These are phyloP conservation scores for Salmacisia buchloeana DNA, from an alignment of 1,284 basidiomycete species.

Conservation along the genomic window DNA sequence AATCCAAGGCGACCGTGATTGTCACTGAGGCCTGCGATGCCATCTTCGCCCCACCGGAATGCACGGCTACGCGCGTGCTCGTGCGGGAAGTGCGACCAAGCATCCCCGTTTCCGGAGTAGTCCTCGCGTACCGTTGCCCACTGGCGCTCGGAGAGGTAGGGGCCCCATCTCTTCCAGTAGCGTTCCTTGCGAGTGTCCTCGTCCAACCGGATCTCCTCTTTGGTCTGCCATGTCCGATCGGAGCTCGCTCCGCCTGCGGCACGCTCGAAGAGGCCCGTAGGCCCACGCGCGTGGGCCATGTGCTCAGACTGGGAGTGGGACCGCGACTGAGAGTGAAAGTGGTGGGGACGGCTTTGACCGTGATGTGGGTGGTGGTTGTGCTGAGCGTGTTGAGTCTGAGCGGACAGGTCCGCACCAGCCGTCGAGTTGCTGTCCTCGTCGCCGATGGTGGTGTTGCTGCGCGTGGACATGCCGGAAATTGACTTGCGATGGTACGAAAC, in stretches of 20 bases:
- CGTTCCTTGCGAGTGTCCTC: slow-evolving; percentile 64
- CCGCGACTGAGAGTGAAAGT: slow-evolving; percentile 3
- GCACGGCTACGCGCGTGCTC: slow-evolving; percentile 87
- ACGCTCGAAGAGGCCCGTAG: slow-evolving; percentile 23
- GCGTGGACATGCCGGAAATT: slow-evolving; percentile 18
- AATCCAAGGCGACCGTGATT: slow-evolving; percentile 92
- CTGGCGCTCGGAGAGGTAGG: slow-evolving; percentile 91
- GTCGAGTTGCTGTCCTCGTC: slow-evolving; percentile 12
- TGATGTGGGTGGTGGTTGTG: slow-evolving; percentile 18
- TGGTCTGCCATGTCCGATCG: slow-evolving; percentile 25
- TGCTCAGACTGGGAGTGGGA: slow-evolving; percentile 19
- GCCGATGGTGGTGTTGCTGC: slow-evolving; percentile 8
- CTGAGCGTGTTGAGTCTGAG: too few species aligned
- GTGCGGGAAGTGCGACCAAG: slow-evolving; percentile 96
- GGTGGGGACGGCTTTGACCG: slow-evolving; percentile 17
- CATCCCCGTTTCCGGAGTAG: slow-evolving; percentile 91
- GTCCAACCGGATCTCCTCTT: slow-evolving; percentile 53
- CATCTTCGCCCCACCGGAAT: slow-evolving; percentile 98
- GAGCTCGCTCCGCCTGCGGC: slow-evolving; percentile 17
- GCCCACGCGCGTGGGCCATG: slow-evolving; percentile 27
- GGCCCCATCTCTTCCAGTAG: slow-evolving; percentile 98
- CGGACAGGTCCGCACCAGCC: slow-evolving; percentile 18
- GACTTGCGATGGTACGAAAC: slow-evolving; percentile 40
- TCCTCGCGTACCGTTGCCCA: slow-evolving; percentile 99
- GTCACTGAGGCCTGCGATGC: slow-evolving; percentile 90